Percentiles rank a stretch among this genome's conserved stretches.
Evolutionary conservation across 169 alveolate genomes (phyloP).

Genomic region (Theileria orientalis): DNA sequence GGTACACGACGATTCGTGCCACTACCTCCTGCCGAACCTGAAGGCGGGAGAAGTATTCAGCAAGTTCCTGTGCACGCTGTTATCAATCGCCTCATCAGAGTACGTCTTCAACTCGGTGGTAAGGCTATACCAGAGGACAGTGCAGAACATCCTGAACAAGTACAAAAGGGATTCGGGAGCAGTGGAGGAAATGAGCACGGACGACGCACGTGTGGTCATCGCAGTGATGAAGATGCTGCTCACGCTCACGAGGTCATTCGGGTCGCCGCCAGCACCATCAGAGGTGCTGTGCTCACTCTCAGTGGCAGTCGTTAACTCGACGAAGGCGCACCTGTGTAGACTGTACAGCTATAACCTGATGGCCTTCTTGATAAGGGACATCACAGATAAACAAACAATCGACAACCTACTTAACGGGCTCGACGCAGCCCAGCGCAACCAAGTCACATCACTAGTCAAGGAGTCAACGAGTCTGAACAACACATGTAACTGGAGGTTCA

Average conservation of each 20-base stretch:
- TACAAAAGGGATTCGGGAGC: background rate
- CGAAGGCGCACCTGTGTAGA: slow-evolving; percentile 49
- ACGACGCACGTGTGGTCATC: slow-evolving; percentile 39
- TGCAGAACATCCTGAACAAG: slow-evolving; percentile 5
- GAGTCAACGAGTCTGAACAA: slow-evolving; percentile 39
- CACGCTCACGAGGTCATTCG: slow-evolving; percentile 44
- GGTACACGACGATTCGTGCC: slow-evolving; percentile 39
- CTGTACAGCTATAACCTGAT: slow-evolving; percentile 54
- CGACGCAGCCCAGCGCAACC: slow-evolving; percentile 24
- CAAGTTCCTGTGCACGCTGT: slow-evolving; percentile 35
- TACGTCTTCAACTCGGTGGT: slow-evolving; percentile 17
- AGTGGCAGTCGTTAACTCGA: slow-evolving; percentile 16
- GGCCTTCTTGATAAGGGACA: slow-evolving; percentile 41
- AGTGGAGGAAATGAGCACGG: slow-evolving; percentile 3
- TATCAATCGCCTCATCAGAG: slow-evolving; percentile 40
- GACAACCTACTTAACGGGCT: background rate
- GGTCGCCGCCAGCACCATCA: slow-evolving; percentile 57
- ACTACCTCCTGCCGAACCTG: slow-evolving; percentile 38
- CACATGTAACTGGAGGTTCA: slow-evolving; percentile 26
- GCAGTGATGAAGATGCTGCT: slow-evolving; percentile 49
- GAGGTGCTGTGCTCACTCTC: slow-evolving; percentile 25
- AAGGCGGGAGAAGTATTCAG: slow-evolving; percentile 50
- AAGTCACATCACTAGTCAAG: slow-evolving; percentile 47
- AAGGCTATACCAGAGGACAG: slow-evolving; percentile 14
- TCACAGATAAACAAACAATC: background rate